A percentile compares a stretch with the other conserved stretches of the same genome.
Conservation (phyloP, 805 yeast species). For the Kluyveromyces dobzhanskii region DNA sequence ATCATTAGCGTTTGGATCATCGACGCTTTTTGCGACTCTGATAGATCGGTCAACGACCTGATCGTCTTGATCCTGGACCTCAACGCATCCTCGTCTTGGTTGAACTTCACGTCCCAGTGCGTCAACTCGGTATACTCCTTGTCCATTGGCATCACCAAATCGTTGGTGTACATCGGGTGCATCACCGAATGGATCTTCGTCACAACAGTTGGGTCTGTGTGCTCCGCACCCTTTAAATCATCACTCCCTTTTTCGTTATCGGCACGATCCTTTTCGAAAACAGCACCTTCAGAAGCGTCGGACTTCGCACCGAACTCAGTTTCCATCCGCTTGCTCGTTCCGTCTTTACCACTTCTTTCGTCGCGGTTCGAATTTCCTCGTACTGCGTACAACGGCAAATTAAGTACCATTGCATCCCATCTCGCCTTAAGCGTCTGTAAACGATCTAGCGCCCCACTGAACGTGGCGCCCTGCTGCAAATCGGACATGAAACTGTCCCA, state of each 20-base stretch:
- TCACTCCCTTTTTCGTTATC: background rate
- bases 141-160: slow-evolving; percentile 43
- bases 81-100: slow-evolving; percentile 14
- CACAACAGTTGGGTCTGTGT: slow-evolving; percentile 41
- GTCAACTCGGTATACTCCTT: slow-evolving; percentile 15
- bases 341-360: too few relatives aligned
- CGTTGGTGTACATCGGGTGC: slow-evolving; percentile 23
- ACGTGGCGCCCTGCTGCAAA: slow-evolving; percentile 37
- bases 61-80: slow-evolving; percentile 13
- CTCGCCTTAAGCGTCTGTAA: slow-evolving; percentile 33
- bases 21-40: slow-evolving; percentile 12
- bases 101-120: slow-evolving; percentile 6
- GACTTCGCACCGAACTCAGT: too few relatives aligned
- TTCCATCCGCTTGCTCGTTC: too few relatives aligned
- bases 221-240: slow-evolving; percentile 34
- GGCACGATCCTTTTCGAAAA: background rate
- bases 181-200: slow-evolving; percentile 41
- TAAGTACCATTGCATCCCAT: slow-evolving; percentile 2
- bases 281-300: slow-evolving; percentile 11
- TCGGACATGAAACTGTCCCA: slow-evolving; percentile 29
- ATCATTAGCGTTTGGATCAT: slow-evolving; percentile 60
- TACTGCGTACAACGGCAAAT: background rate
- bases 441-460: slow-evolving; percentile 44
- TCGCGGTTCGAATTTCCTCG: background rate
- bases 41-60: slow-evolving; percentile 10